A percentile compares a stretch with the other conserved stretches of the same genome.
Evolutionary conservation across 169 alveolate genomes (phyloP).

Genomic region (Besnoitia besnoiti): DNA sequence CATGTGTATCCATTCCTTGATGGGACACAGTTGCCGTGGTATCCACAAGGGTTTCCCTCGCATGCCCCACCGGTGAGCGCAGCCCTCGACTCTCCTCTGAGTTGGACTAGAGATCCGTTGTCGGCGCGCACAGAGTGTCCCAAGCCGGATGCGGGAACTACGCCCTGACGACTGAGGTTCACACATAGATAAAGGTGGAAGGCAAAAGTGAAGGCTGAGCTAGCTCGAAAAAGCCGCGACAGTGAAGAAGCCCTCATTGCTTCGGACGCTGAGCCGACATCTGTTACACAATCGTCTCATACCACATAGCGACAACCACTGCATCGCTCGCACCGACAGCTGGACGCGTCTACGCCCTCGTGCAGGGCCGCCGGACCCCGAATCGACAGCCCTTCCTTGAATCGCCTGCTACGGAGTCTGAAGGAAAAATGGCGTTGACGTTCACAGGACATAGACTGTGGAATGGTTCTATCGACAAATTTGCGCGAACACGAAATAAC

Average conservation of each 20-base stretch:
- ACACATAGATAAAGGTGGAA: neutral
- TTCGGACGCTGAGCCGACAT: neutral
- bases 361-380: neutral
- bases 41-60: neutral
- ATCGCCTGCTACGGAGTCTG: too few relatives aligned
- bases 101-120: neutral
- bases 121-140: neutral
- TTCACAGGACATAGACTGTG: too few relatives aligned
- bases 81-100: neutral
- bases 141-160: neutral
- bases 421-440: too few relatives aligned
- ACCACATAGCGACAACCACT: neutral
- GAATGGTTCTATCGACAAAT: too few relatives aligned
- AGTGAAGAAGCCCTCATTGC: neutral
- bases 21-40: slow-evolving; percentile 6
- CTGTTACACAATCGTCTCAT: neutral
- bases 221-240: neutral
- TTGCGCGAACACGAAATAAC: too few relatives aligned
- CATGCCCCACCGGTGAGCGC: neutral
- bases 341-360: neutral
- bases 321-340: neutral
- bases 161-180: neutral
- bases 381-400: neutral
- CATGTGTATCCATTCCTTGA: neutral
- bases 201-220: neutral